A percentile compares a stretch with the other conserved stretches of the same genome.
These are phyloP conservation scores for Tephrocybe sp. DNA, from an alignment of 768 basidiomycete genomes.

Conservation along the genomic window DNA sequence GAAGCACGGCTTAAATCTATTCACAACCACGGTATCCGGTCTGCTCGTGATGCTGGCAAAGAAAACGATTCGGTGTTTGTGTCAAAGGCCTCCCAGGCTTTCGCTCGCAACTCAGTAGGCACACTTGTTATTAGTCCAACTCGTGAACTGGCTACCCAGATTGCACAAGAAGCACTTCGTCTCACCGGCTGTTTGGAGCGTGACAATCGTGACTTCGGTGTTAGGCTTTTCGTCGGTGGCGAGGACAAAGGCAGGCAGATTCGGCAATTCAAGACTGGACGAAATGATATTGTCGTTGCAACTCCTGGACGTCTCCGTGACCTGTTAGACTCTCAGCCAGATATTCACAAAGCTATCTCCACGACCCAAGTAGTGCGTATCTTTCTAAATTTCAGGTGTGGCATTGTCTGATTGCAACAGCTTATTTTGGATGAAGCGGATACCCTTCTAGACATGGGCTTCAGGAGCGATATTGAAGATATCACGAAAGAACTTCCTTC, in stretches of 20 bases:
- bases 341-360: conserved; percentile 49
- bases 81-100: conserved; percentile 28
- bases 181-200: conserved; percentile 53
- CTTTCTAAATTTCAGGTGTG: neutral
- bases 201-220: conserved; percentile 46
- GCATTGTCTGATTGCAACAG: conserved; percentile 32
- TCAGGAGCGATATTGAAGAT: conserved; percentile 79
- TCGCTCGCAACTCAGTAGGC: conserved; percentile 53
- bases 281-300: conserved; percentile 81
- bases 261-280: conserved; percentile 56
- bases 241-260: conserved; percentile 63
- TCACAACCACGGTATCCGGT: conserved; percentile 38
- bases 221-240: conserved; percentile 79
- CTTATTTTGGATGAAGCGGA: conserved; percentile 93
- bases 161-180: conserved; percentile 77
- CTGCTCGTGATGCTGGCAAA: conserved; percentile 40
- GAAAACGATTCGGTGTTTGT: conserved; percentile 26
- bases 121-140: conserved; percentile 86
- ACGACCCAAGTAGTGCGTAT: conserved; percentile 56
- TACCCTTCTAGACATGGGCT: conserved; percentile 88
- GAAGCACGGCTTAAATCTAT: conserved; percentile 69
- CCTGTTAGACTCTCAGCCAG: conserved; percentile 55
- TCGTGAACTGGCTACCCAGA: conserved; percentile 86
- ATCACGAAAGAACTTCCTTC: conserved; percentile 65
- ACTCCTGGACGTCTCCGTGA: conserved; percentile 90